Evolutionary conservation across 179 eudicot species (phyloP).

Genomic region (Carnegiea gigantea): DNA sequence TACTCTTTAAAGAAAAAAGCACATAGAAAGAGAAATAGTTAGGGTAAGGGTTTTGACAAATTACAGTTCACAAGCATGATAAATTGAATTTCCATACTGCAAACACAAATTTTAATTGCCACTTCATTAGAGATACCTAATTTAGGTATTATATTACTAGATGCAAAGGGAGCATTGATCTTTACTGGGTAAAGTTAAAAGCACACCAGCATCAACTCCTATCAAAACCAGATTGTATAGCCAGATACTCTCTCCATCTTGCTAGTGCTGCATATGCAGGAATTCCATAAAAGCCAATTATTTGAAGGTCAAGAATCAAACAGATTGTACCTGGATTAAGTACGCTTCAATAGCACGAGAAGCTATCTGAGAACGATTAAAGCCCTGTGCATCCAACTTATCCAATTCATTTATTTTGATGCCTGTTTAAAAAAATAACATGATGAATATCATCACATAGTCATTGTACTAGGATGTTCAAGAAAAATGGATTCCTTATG

Average conservation of each 20-base stretch:
- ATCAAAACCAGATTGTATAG: background rate
- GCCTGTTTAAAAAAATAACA: conserved; percentile 44
- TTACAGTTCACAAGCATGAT: background rate
- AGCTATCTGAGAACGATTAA: conserved; percentile 69
- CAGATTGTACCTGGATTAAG: conserved; percentile 72
- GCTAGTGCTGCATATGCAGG: background rate
- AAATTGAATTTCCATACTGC: too few relatives aligned
- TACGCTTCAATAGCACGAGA: conserved; percentile 96
- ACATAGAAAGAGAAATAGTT: too few relatives aligned
- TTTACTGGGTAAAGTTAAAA: background rate
- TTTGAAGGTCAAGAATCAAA: conserved; percentile 1
- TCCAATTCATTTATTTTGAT: conserved; percentile 77
- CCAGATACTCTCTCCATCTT: background rate
- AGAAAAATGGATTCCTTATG: background rate
- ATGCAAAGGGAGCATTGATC: background rate
- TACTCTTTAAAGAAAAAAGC: background rate
- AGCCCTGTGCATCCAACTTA: conserved; percentile 69
- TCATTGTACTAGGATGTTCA: background rate
- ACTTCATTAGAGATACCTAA: too few relatives aligned
- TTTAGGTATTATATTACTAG: background rate
- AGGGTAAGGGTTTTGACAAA: too few relatives aligned
- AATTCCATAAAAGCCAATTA: background rate
- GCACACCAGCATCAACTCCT: background rate
- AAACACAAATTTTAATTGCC: background rate
- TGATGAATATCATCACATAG: background rate